phyloP scores from a whole-genome alignment of 2,329 filamentous ascomycete genomes.

The Exophiala lecanii-corni region DNA sequence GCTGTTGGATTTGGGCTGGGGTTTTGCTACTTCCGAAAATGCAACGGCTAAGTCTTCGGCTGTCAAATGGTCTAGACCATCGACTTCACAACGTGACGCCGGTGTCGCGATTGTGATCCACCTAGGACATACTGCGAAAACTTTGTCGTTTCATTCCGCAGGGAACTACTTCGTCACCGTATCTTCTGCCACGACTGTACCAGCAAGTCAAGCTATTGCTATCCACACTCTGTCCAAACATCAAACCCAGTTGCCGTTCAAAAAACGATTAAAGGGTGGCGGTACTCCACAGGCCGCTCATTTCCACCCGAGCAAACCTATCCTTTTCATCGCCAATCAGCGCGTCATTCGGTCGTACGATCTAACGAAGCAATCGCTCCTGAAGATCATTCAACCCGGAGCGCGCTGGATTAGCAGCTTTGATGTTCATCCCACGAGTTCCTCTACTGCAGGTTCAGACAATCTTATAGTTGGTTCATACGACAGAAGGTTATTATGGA shows the following conservation, averaged over 20 bases:
- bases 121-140: constrained; percentile 75
- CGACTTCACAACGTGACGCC: constrained; percentile 65
- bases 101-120: constrained; percentile 75
- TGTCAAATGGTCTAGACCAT: constrained; percentile 79
- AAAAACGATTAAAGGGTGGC: constrained; percentile 62
- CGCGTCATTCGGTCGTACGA: constrained; percentile 92
- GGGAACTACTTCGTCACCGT: constrained; percentile 94
- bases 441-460: constrained; percentile 84
- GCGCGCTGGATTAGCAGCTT: constrained; percentile 93
- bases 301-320: constrained; percentile 88
- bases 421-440: constrained; percentile 79
- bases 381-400: constrained; percentile 90
- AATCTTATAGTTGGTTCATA: constrained; percentile 94
- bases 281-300: constrained; percentile 80
- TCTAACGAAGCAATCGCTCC: constrained; percentile 80
- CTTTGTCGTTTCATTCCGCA: constrained; percentile 86
- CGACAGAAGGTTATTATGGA: constrained; percentile 90
- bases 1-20: constrained; percentile 82
- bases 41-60: constrained; percentile 54
- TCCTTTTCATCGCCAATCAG: constrained; percentile 95
- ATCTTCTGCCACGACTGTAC: constrained; percentile 59
- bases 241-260: constrained; percentile 90
- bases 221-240: constrained; percentile 96
- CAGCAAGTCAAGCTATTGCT: constrained; percentile 62
- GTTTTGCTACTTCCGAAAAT: constrained; percentile 61